Evolutionary conservation across 495 filamentous ascomycete species (phyloP), one percentile per base, ranked within the genome.

Genomic region (Neurospora discreta): DNA sequence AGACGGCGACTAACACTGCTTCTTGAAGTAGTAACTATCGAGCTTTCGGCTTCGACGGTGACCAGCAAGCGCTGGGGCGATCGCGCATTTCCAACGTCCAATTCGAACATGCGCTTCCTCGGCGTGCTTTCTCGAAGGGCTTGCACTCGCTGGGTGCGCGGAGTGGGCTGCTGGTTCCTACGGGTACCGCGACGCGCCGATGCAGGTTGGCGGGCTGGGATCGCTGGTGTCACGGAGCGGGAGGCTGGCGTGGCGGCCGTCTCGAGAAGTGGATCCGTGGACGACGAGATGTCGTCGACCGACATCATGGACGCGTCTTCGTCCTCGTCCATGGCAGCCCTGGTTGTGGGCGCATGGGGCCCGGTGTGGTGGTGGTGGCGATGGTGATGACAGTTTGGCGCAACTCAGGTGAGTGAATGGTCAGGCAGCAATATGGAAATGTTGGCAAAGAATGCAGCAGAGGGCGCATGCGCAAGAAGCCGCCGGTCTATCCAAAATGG

Each of bases 51-150:
- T 74, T 88, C 84, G 58, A 88, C 84, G 0, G 86, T 87, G 46
- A 87, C 85, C 67, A 79, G 78, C 39, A 88, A 78, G 74, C 83
- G 85, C 73, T 86, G 84, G 8, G 85, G 84, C 46, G 85, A 84
- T 43, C 77, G 71, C 9, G 80, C 75, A 58, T 85, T 76, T 15
- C 86, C 86, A 20, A 86, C 82, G 43, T 88, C 85, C 52, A 87
- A 79, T 77, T 86, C 81, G 69, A 87, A 87, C 16, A 80, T 87
- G 73, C 83, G 84, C 75, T 86, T 87, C 26, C 81, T 81, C 42
- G 86, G 85, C 15, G 86, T 86, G 41, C 75, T 78, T 42, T 71
- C 41, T 77, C 71, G 69, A 73, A 70, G 72, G 78, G 70, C 41
- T 76, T 46, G 15, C 74, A 68, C 73, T 78, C 76, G 71, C 74